These are phyloP conservation scores for Rhodotorula sp. DNA, from an alignment of 1,284 basidiomycete genomes.

Conservation along the genomic window DNA sequence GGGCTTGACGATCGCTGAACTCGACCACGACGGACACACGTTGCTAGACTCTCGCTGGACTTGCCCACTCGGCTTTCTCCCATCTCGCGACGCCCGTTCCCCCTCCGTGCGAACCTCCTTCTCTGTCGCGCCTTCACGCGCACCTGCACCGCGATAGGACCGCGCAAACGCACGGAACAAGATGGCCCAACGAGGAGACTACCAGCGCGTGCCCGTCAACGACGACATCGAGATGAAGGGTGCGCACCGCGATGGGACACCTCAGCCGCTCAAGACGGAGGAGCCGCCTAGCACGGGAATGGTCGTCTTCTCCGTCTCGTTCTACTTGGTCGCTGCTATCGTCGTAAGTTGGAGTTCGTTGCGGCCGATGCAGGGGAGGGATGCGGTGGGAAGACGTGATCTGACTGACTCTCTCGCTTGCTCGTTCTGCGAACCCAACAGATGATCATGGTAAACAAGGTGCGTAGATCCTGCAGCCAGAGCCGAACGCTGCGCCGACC, in stretches of 20 bases:
- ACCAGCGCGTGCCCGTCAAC: conserved; percentile 27
- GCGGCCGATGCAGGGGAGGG: not conserved
- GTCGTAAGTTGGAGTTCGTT: conserved; percentile 58
- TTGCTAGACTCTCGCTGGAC: no score
- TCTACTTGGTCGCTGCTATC: conserved; percentile 76
- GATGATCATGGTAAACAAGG: conserved; percentile 46
- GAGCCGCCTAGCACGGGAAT: conserved; percentile 37
- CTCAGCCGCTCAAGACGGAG: conserved; percentile 5
- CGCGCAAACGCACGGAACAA: no score
- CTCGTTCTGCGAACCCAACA: not conserved
- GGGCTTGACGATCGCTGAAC: no score
- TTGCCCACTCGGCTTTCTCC: no score
- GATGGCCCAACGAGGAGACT: conserved; percentile 11
- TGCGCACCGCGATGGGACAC: not conserved
- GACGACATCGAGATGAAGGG: conserved; percentile 31
- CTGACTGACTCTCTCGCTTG: not conserved
- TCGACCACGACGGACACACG: no score
- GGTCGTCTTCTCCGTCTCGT: conserved; percentile 48
- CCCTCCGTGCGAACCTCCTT: no score
- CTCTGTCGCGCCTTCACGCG: no score
- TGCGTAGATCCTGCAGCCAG: not conserved
- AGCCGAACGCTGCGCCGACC: conserved; percentile 56
- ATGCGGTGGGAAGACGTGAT: no score
- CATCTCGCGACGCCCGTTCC: no score
- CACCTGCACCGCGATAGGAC: no score